Evolutionary conservation across 164 flowering plant genomes (phyloP).

Genomic region (Brasenia schreberi): DNA sequence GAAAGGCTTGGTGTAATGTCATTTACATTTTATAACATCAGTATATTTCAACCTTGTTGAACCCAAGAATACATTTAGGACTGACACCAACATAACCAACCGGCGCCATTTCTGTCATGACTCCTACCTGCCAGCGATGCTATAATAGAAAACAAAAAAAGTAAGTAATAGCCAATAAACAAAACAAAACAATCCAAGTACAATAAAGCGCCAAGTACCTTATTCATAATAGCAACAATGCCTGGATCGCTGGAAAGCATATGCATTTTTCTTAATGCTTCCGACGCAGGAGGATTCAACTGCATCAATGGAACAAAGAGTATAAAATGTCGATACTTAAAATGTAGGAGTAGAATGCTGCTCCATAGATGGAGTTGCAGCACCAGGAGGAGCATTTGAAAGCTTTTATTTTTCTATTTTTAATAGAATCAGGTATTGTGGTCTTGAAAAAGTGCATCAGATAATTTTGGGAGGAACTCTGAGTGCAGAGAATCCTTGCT

Average conservation of each 20-base stretch:
- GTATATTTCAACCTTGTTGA: constrained; percentile 50
- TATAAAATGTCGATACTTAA: background rate
- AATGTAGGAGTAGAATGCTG: too few relatives aligned
- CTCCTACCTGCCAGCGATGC: constrained; percentile 95
- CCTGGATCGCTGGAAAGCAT: constrained; percentile 98
- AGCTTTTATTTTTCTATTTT: too few relatives aligned
- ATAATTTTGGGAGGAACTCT: too few relatives aligned
- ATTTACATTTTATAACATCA: too few relatives aligned
- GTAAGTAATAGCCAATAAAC: constrained; percentile 7
- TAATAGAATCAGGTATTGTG: too few relatives aligned
- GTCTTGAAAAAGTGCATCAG: too few relatives aligned
- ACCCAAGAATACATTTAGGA: constrained; percentile 86
- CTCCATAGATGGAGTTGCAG: too few relatives aligned
- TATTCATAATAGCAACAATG: constrained; percentile 87
- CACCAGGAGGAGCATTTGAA: too few relatives aligned
- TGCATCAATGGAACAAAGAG: constrained; percentile 10
- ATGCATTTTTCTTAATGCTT: constrained; percentile 85
- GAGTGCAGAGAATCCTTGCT: too few relatives aligned
- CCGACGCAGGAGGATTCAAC: constrained; percentile 84
- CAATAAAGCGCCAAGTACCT: constrained; percentile 26
- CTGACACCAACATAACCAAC: constrained; percentile 92
- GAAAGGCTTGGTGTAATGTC: background rate
- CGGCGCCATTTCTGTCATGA: constrained; percentile 98
- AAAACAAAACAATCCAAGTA: background rate
- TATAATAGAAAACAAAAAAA: constrained; percentile 14